Conservation (phyloP, 139 green algal genomes). For the Tetradesmus obliquus region DNA sequence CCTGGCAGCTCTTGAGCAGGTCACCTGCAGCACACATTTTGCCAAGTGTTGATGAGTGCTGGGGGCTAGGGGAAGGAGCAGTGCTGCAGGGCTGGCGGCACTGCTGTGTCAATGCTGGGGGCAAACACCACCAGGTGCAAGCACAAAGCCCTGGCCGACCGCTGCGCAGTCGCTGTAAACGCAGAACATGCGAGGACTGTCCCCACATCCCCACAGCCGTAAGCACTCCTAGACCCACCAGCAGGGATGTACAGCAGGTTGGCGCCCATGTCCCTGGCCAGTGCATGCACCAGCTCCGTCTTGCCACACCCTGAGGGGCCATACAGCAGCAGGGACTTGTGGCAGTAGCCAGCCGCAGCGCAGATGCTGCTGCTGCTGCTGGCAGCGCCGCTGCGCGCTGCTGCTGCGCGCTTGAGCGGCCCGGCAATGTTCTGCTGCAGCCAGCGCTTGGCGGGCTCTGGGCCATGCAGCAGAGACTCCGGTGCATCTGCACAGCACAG, state of each 20-base stretch:
- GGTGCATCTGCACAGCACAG: slow-evolving; percentile 23
- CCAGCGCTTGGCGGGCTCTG: slow-evolving; percentile 37
- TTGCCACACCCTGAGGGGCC: slow-evolving; percentile 44
- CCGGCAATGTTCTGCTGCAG: slow-evolving; percentile 20
- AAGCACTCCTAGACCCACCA: background rate
- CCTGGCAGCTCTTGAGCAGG: slow-evolving; percentile 33
- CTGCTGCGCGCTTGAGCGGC: slow-evolving; percentile 13
- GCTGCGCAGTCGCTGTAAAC: too few relatives aligned
- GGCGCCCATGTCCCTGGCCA: slow-evolving; percentile 35
- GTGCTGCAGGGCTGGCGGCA: too few relatives aligned
- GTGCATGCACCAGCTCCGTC: slow-evolving; percentile 40
- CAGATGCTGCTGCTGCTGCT: slow-evolving; percentile 33
- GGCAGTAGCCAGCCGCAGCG: slow-evolving; percentile 11
- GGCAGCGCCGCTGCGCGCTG: background rate
- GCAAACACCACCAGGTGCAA: too few relatives aligned
- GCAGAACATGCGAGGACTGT: too few relatives aligned
- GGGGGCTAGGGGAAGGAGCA: too few relatives aligned
- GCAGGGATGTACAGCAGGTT: slow-evolving; percentile 36
- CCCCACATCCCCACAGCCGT: background rate
- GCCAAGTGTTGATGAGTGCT: background rate
- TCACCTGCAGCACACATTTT: background rate
- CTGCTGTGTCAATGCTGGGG: too few relatives aligned
- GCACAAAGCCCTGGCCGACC: too few relatives aligned
- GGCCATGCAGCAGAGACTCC: background rate
- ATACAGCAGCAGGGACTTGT: slow-evolving; percentile 46